Percentiles rank a stretch among this genome's conserved stretches.
These are phyloP conservation scores for Astragalus glycyphyllos DNA, from an alignment of 306 rosid genomes.

Conservation along the genomic window DNA sequence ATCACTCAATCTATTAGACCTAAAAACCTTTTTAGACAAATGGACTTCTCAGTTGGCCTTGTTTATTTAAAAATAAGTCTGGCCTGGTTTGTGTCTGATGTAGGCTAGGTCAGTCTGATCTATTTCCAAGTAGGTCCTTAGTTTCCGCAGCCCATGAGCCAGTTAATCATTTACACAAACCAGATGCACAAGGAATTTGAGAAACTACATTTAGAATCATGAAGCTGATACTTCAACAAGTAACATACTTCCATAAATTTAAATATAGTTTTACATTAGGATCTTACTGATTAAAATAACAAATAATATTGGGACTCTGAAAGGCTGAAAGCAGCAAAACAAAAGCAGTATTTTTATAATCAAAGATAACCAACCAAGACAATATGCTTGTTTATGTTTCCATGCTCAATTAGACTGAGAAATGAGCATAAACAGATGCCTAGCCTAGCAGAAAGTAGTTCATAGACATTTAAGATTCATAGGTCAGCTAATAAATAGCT, in stretches of 20 bases:
- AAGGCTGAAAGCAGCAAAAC: constrained; percentile 13
- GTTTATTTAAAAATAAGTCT: too few species aligned
- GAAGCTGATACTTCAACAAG: constrained; percentile 11
- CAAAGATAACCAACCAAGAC: constrained; percentile 14
- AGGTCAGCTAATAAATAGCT: constrained; percentile 30
- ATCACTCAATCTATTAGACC: too few species aligned
- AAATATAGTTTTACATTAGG: not conserved
- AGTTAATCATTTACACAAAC: constrained; percentile 23
- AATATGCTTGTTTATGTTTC: constrained; percentile 4
- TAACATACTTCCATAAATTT: constrained; percentile 12
- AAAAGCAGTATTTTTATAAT: constrained; percentile 1
- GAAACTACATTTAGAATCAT: constrained; percentile 12
- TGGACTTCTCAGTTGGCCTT: too few species aligned
- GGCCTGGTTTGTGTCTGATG: too few species aligned
- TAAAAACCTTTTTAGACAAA: too few species aligned
- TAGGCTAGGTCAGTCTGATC: too few species aligned
- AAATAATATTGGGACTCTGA: not conserved
- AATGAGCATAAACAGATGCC: constrained; percentile 26
- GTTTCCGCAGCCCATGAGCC: not conserved
- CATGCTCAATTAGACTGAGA: constrained; percentile 11
- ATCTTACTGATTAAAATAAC: constrained; percentile 27
- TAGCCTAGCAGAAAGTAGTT: constrained; percentile 24
- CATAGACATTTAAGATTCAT: constrained; percentile 12
- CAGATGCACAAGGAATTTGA: constrained; percentile 38
- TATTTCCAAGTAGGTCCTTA: not conserved